Percentiles rank a stretch among this genome's conserved stretches.
These are phyloP conservation scores for Dorcoceras hygrometricum DNA, from an alignment of 257 asterid genomes.

Conservation along the genomic window DNA sequence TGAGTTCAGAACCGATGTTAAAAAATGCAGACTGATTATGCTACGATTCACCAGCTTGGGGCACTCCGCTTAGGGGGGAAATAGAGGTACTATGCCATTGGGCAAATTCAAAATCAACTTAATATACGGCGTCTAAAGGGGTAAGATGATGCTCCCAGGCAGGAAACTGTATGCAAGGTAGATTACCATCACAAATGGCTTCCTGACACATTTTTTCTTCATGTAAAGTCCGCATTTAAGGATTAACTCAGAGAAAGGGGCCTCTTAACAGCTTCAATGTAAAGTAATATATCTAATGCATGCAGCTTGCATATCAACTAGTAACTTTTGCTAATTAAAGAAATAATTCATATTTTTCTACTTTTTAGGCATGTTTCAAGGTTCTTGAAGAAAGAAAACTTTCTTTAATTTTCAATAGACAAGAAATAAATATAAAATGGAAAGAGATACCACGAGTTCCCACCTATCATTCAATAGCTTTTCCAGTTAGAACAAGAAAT, in stretches of 20 bases:
- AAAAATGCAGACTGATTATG: slow-evolving; percentile 9
- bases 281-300: slow-evolving; percentile 9
- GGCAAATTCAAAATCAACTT: slow-evolving; percentile 14
- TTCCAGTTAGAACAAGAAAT: not conserved
- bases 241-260: not conserved
- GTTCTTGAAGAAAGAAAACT: slow-evolving; percentile 3
- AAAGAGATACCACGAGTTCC: not conserved
- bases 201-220: not conserved
- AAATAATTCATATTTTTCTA: slow-evolving; percentile 10
- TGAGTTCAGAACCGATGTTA: not conserved
- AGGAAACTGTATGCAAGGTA: slow-evolving; percentile 1
- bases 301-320: slow-evolving; percentile 6
- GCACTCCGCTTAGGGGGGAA: not conserved
- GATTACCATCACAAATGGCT: slow-evolving; percentile 10
- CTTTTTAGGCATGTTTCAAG: not conserved
- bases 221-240: not conserved
- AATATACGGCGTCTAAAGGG: slow-evolving; percentile 16
- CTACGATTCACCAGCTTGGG: not conserved
- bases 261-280: not conserved
- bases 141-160: slow-evolving; percentile 13
- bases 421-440: not conserved
- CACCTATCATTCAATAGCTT: not conserved
- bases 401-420: slow-evolving; percentile 12
- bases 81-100: slow-evolving; percentile 5
- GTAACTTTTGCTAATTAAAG: slow-evolving; percentile 17